Conservation (phyloP, 352 stramenopile species). For the Globisporangium cystogenes region DNA sequence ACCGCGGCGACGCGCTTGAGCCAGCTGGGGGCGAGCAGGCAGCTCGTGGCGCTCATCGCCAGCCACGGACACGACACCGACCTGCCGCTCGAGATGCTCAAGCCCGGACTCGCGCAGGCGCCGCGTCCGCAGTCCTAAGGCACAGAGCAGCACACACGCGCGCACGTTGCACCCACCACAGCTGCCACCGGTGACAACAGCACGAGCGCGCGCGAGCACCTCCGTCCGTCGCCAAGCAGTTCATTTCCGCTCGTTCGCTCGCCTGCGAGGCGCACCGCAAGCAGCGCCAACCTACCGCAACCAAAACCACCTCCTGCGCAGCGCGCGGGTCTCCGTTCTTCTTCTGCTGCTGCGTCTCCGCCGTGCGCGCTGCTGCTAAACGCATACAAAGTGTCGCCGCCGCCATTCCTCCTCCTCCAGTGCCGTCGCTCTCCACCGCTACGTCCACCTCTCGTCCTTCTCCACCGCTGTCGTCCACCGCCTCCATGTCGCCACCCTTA, state of each 20-base stretch:
- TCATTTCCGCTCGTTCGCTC: background rate
- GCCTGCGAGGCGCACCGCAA: too few relatives aligned
- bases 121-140: background rate
- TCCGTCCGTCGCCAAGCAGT: background rate
- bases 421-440: too few relatives aligned
- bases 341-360: background rate
- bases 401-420: background rate
- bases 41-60: background rate
- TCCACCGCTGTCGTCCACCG: background rate
- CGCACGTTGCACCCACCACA: background rate
- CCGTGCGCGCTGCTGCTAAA: background rate
- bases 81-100: conserved; percentile 30
- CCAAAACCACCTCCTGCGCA: background rate
- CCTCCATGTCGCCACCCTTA: too few relatives aligned
- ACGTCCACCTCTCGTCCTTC: background rate
- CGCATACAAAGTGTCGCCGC: background rate
- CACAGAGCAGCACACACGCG: background rate
- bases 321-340: background rate
- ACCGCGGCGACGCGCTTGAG: background rate
- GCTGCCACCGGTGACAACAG: background rate
- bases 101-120: conserved; percentile 16
- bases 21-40: background rate
- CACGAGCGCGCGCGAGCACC: background rate
- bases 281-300: background rate
- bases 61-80: conserved; percentile 5